phyloP scores from a whole-genome alignment of 2,329 filamentous ascomycete species.

The Sporothrix luriei region DNA sequence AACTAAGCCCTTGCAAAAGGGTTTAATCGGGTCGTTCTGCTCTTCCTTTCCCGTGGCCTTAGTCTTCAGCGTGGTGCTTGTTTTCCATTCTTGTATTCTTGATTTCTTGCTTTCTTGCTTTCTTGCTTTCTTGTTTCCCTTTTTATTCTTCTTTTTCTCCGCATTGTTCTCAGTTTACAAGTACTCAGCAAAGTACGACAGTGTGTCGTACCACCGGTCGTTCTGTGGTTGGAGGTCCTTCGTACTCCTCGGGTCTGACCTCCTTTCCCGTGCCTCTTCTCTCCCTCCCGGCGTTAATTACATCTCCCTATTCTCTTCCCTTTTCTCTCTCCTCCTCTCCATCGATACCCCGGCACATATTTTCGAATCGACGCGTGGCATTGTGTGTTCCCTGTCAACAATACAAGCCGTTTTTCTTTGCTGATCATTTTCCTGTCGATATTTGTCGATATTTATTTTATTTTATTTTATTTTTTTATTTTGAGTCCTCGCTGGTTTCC shows the following conservation, averaged over 20 bases:
- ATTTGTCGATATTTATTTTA: not conserved
- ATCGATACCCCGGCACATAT: not conserved
- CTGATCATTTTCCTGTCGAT: not conserved
- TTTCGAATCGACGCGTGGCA: slow-evolving; percentile 3
- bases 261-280: no score
- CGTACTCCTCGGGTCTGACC: slow-evolving; percentile 12
- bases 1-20: no score
- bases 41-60: not conserved
- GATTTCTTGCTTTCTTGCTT: not conserved
- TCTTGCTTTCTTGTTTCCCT: not conserved
- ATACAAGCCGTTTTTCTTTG: not conserved
- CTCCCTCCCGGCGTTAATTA: not conserved
- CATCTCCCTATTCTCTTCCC: not conserved
- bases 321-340: not conserved
- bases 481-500: not conserved
- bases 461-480: no score
- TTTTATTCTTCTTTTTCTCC: not conserved
- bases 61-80: not conserved
- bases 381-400: not conserved
- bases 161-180: no score
- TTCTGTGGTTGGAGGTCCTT: not conserved
- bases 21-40: not conserved
- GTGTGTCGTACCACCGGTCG: not conserved
- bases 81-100: not conserved
- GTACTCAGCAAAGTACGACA: no score